phyloP scores from a whole-genome alignment of 192 early-diverging fungal genomes.

The Gaertneriomyces sp. region DNA sequence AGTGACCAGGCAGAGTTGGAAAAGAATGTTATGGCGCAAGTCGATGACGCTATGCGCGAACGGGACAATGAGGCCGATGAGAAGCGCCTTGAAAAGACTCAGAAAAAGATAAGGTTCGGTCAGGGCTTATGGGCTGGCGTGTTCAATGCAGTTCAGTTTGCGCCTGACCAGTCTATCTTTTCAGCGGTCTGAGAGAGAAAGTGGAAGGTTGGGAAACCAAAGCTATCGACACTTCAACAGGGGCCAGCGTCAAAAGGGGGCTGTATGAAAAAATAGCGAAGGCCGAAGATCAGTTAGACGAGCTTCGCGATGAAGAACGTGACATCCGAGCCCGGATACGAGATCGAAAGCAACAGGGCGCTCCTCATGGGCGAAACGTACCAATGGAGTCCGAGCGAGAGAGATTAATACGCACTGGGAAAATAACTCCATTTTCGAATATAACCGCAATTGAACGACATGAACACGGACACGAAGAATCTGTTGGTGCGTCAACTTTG shows the following conservation, averaged over 20 bases:
- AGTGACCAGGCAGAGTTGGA: conserved; percentile 65
- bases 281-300: conserved; percentile 14
- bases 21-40: conserved; percentile 58
- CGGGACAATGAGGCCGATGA: conserved; percentile 61
- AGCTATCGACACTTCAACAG: not conserved
- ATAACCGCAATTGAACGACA: conserved; percentile 32
- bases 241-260: not conserved
- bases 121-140: conserved; percentile 6
- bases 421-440: conserved; percentile 63
- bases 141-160: conserved; percentile 1
- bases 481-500: not conserved
- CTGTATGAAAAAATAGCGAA: conserved; percentile 8
- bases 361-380: conserved; percentile 33
- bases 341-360: conserved; percentile 2
- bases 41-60: conserved; percentile 54
- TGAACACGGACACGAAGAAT: not conserved
- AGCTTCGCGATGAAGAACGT: conserved; percentile 33
- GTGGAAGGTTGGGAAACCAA: conserved; percentile 2
- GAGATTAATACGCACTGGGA: conserved; percentile 63
- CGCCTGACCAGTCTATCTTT: not conserved
- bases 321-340: conserved; percentile 48
- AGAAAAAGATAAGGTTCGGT: conserved; percentile 17
- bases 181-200: conserved; percentile 12
- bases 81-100: conserved; percentile 58
- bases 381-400: conserved; percentile 56